Base-by-base conservation (phyloP, 2,329 filamentous ascomycete species). In the Hypoxylon sp. region DNA sequence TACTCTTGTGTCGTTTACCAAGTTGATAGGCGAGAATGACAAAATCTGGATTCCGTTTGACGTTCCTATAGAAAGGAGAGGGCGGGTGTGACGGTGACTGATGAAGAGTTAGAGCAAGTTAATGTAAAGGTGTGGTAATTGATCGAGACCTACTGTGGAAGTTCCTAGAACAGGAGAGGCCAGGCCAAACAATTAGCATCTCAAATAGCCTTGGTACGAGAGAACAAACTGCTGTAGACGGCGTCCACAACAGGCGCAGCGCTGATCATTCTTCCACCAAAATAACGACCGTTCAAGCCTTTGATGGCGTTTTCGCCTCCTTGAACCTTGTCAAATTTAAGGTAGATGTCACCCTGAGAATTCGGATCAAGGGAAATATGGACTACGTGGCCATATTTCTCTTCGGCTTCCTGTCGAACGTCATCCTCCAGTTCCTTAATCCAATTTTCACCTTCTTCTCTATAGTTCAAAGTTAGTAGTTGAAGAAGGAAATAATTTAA, bases 301-400 rank as follows among this genome's bases (percentile, higher is more conserved):
- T 97, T 97, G 83, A 98, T 97, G 75, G 96, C 96, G 79, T 98
- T 98, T 82, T 98, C 93, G 79, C 95, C 95, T 75, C 95, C 95
- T 80, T 94, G 90, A 69, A 98, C 93, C 77, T 93, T 92, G 82
- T 97, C 94, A 83, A 99, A 99, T 82, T 99, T 99, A 80, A 99
- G 90, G 82, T 97, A 99, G 75, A 99, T 95, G 79, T 99, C 96
- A 82, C 96, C 96, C 80, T 92, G 89, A 51, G 94, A 96, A 83
- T 97, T 97, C 73, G 92, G 90, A 84, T 98, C 95, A 82, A 97
- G 88, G 75, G 94, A 89, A 82, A 98, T 97, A 89, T 99, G 96
- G 80, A 98, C 94, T 76, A 99, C 95, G 76, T 95, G 93, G 77
- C 96, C 96, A 85, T 98, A 99, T 86, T 96, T 97, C 75, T 90